Conservation (phyloP, 2,329 filamentous ascomycete species). For the Chrysosporium keratinophilum region DNA sequence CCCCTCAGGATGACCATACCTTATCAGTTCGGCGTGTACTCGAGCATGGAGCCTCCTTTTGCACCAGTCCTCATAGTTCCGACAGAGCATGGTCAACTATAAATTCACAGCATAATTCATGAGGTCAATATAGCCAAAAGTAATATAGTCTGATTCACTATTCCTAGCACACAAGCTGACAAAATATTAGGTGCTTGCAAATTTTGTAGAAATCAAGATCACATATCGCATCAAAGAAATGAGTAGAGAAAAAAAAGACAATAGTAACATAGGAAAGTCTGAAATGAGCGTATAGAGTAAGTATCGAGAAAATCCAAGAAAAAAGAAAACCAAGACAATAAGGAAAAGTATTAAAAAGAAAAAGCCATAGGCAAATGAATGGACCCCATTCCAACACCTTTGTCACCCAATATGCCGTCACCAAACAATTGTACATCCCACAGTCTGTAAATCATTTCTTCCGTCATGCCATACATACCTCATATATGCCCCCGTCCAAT, state of each 20-base stretch:
- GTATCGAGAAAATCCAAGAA: neutral
- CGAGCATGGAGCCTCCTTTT: too few species aligned
- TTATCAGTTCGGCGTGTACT: too few species aligned
- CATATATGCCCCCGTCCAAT: neutral
- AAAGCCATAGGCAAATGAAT: conserved; percentile 6
- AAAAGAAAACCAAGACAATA: neutral
- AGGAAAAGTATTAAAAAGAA: neutral
- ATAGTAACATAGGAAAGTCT: neutral
- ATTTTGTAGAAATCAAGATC: neutral
- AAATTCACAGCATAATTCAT: too few species aligned
- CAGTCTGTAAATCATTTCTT: neutral
- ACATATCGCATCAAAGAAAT: neutral
- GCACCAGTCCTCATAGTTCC: too few species aligned
- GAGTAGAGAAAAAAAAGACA: neutral
- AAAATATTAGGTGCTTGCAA: neutral
- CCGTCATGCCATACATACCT: neutral
- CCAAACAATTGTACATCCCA: conserved; percentile 2
- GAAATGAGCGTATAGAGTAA: conserved; percentile 6
- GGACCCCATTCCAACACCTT: conserved; percentile 9
- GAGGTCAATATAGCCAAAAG: too few species aligned
- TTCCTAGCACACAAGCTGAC: neutral
- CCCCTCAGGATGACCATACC: too few species aligned
- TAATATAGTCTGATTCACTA: neutral
- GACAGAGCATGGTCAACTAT: too few species aligned
- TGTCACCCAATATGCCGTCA: neutral